A percentile compares a stretch with the other conserved stretches of the same genome.
Evolutionary conservation across 768 basidiomycete genomes (phyloP).

Genomic region (Boletus rubropictus): DNA sequence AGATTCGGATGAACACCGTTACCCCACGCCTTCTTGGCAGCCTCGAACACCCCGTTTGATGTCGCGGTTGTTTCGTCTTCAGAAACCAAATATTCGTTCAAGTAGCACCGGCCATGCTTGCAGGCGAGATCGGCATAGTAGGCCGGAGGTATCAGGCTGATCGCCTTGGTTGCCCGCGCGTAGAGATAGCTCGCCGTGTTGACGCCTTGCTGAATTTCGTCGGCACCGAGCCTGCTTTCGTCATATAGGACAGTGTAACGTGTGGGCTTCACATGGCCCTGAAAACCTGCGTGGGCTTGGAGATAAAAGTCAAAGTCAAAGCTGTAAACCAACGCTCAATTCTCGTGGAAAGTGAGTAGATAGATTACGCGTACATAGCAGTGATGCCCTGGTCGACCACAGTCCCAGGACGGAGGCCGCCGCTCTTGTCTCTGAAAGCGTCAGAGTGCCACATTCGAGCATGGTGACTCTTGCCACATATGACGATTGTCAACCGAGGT

Average conservation of each 20-base stretch:
- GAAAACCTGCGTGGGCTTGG: slow-evolving; percentile 70
- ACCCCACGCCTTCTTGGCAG: slow-evolving; percentile 40
- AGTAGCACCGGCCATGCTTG: slow-evolving; percentile 69
- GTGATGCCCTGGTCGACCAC: slow-evolving; percentile 78
- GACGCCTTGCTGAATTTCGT: slow-evolving; percentile 69
- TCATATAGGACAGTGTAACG: slow-evolving; percentile 80
- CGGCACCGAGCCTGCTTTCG: slow-evolving; percentile 61
- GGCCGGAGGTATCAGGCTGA: slow-evolving; percentile 73
- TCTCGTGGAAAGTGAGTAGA: background rate
- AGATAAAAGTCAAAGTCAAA: slow-evolving; percentile 66
- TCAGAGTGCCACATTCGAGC: slow-evolving; percentile 55
- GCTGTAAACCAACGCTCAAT: slow-evolving; percentile 23
- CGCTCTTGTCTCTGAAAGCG: slow-evolving; percentile 51
- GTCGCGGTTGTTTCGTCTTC: slow-evolving; percentile 44
- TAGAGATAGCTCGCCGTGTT: slow-evolving; percentile 69
- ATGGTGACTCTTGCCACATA: slow-evolving; percentile 72
- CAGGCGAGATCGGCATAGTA: slow-evolving; percentile 82
- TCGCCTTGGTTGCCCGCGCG: slow-evolving; percentile 78
- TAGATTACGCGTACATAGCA: slow-evolving; percentile 41
- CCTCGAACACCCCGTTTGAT: slow-evolving; percentile 28
- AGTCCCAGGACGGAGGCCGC: slow-evolving; percentile 75
- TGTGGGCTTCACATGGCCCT: slow-evolving; percentile 66
- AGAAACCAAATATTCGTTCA: slow-evolving; percentile 62
- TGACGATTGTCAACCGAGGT: slow-evolving; percentile 63
- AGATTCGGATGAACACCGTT: slow-evolving; percentile 52